Base-by-base conservation (phyloP, 192 early-diverging fungal genomes). In the Podila verticillata region DNA sequence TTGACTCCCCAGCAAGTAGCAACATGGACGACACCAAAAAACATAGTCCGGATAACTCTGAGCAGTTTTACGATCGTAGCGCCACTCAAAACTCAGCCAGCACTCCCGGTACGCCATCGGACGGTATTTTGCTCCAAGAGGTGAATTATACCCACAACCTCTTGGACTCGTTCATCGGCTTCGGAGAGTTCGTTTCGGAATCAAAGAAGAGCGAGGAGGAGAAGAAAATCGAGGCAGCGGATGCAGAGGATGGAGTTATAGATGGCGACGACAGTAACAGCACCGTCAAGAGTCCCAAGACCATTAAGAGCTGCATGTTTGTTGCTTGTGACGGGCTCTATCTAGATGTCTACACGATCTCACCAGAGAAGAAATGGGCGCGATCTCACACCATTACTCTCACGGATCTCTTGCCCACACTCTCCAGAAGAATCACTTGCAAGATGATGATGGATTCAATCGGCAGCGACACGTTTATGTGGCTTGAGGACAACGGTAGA, bases 381-480 rank as follows among this genome's bases (percentile, higher is more conserved):
- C 69, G 70, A 32, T 17, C 39, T 1, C 77, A 80, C 39, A 80
- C 77, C 2, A 80, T 80, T 32, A 68, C 69, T 2, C 61, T 72
- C 2, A 32, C 69, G 15, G 70, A 72, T 8, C 77, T 80, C 44
- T 28, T 65, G 32, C 77, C 77, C 7, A 80, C 77, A 28, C 69
- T 80, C 6, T 80, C 77, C 7, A 51, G 70, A 31, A 64, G 77
- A n/a, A 80, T 80, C 58, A 72, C 70, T 49, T 80, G 77, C 65
- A 80, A 80, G 59, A 67, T 80, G 70, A 80, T 80, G 77, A 80
- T 80, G 77, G 77, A 80, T 7, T 66, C 65, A 2, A 63, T 80
- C 36, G 68, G 70, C 39, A 80, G 70, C 66, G 67, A 68, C 56
- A 80, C 60, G 2, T 72, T 80, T 29, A 80, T 80, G 77, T 80